Conservation (phyloP, 371 early-diverging fungal species). For the Mortierella sp. region DNA sequence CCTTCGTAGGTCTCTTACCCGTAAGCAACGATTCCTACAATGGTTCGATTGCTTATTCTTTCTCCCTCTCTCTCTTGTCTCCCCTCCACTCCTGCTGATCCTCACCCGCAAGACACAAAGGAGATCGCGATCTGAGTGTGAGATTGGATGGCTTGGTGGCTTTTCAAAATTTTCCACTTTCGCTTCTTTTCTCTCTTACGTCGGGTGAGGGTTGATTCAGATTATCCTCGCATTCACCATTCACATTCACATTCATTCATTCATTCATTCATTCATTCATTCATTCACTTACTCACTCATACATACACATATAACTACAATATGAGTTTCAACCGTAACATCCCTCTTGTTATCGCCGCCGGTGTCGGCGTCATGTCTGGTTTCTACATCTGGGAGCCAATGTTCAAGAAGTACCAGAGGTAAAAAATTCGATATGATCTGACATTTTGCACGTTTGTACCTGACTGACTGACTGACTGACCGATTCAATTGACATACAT, state of each 20-base stretch:
- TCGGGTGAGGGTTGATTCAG: constrained; percentile 1
- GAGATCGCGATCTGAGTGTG: neutral
- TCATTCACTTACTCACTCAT: neutral
- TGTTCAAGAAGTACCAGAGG: constrained; percentile 52
- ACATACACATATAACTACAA: neutral
- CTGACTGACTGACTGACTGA: neutral
- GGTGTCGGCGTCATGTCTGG: constrained; percentile 53
- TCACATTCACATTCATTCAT: no score
- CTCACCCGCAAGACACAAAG: no score
- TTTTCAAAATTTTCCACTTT: neutral
- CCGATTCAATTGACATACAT: neutral
- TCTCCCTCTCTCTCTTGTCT: neutral
- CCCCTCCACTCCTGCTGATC: no score
- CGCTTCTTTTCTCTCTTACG: neutral
- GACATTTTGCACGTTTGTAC: neutral
- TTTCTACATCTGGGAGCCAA: constrained; percentile 53
- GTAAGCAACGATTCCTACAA: no score
- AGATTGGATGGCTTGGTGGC: neutral
- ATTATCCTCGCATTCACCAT: no score
- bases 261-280: neutral
- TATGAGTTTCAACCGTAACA: constrained; percentile 40
- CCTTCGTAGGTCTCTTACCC: no score
- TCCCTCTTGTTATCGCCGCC: constrained; percentile 39
- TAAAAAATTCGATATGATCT: neutral
- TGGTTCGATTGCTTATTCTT: no score